Percentiles rank a stretch among this genome's conserved stretches.
Evolutionary conservation across 148 eudicot species (phyloP).

Genomic region (Silene conica): DNA sequence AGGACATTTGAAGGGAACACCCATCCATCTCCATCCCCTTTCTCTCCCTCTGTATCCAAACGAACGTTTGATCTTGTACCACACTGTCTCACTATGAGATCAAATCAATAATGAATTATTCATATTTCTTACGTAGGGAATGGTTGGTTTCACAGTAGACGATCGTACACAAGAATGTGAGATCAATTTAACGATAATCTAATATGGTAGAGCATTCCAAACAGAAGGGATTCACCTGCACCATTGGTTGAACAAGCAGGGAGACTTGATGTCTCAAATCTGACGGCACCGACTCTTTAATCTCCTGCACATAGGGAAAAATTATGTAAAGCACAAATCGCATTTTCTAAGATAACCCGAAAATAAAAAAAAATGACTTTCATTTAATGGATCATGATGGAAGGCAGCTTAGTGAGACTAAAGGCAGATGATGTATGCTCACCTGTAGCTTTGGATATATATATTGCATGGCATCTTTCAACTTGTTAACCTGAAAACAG

Average conservation of each 20-base stretch:
- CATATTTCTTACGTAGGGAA: background rate
- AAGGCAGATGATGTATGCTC: slow-evolving; percentile 11
- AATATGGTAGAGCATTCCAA: background rate
- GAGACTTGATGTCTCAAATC: slow-evolving; percentile 90
- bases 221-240: slow-evolving; percentile 35
- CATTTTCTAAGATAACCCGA: background rate
- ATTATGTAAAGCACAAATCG: slow-evolving; percentile 2
- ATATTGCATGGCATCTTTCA: slow-evolving; percentile 84
- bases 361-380: background rate
- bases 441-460: slow-evolving; percentile 89
- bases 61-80: background rate
- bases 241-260: slow-evolving; percentile 74
- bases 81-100: too few species aligned
- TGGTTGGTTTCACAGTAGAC: background rate
- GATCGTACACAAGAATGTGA: background rate
- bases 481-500: slow-evolving; percentile 54
- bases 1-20: too few species aligned
- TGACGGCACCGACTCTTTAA: slow-evolving; percentile 75
- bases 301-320: slow-evolving; percentile 44
- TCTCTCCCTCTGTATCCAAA: background rate
- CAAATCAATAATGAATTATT: too few species aligned
- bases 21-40: too few species aligned
- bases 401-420: background rate
- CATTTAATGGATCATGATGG: slow-evolving; percentile 2
- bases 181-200: background rate